These are phyloP conservation scores for Cystobasidium ongulense DNA, from an alignment of 768 basidiomycete species.

Conservation along the genomic window DNA sequence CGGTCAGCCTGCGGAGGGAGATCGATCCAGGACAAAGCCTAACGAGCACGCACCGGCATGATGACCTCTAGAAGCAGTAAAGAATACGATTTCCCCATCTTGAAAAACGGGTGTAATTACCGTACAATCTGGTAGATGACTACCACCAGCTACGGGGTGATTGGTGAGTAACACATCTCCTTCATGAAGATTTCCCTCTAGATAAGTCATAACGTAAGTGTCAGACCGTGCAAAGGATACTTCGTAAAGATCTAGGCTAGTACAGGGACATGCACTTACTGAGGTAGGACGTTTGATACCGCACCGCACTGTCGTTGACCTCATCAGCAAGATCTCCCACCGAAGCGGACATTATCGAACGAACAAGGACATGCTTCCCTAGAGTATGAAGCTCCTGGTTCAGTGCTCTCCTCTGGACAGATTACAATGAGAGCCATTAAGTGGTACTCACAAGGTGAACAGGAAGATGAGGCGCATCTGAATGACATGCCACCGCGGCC, in stretches of 20 bases:
- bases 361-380: slow-evolving; percentile 29
- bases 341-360: background rate
- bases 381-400: too few relatives aligned
- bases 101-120: slow-evolving; percentile 84
- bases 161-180: slow-evolving; percentile 34
- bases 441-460: slow-evolving; percentile 32
- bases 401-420: too few relatives aligned
- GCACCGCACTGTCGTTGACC: slow-evolving; percentile 56
- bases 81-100: slow-evolving; percentile 47
- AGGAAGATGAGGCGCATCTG: slow-evolving; percentile 32
- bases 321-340: too few relatives aligned
- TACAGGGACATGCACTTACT: background rate
- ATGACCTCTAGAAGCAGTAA: slow-evolving; percentile 53
- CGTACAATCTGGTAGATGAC: slow-evolving; percentile 79
- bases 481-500: slow-evolving; percentile 51
- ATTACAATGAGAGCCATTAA: too few relatives aligned
- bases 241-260: background rate
- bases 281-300: slow-evolving; percentile 76
- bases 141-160: slow-evolving; percentile 35
- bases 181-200: slow-evolving; percentile 29
- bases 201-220: background rate
- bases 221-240: background rate
- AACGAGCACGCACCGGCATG: slow-evolving; percentile 28
- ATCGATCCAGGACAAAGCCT: too few relatives aligned
- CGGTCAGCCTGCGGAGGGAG: slow-evolving; percentile 32